Conservation (phyloP, 2,329 filamentous ascomycete genomes). For the Botryotinia globosa region DNA sequence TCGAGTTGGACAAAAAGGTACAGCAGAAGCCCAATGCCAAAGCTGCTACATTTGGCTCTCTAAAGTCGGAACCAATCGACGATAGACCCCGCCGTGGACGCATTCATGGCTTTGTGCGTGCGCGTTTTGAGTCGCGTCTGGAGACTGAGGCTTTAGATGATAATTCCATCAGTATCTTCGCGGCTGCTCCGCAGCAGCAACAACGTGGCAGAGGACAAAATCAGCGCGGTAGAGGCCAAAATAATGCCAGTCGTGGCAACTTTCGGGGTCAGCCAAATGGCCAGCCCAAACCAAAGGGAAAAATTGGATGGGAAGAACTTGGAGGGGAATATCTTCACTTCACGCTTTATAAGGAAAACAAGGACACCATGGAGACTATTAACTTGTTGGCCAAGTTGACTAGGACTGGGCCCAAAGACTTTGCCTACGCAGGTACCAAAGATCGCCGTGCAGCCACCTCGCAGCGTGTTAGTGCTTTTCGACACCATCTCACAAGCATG, state of each 20-base stretch:
- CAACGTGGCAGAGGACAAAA: conserved; percentile 19
- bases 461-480: conserved; percentile 61
- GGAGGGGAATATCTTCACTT: conserved; percentile 72
- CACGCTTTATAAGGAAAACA: conserved; percentile 73
- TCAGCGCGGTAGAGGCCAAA: conserved; percentile 22
- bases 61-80: conserved; percentile 53
- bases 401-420: conserved; percentile 56
- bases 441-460: conserved; percentile 67
- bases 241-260: conserved; percentile 17
- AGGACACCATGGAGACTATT: conserved; percentile 61
- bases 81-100: conserved; percentile 61
- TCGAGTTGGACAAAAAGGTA: conserved; percentile 54
- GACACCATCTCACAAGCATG: conserved; percentile 60
- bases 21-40: conserved; percentile 53
- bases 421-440: conserved; percentile 71
- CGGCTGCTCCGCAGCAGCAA: conserved; percentile 40
- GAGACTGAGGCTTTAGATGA: conserved; percentile 60
- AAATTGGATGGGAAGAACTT: conserved; percentile 60
- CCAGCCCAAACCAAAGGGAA: conserved; percentile 38
- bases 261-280: conserved; percentile 24
- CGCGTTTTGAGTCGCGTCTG: conserved; percentile 60
- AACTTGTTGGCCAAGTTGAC: conserved; percentile 57
- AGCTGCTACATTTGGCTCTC: conserved; percentile 51
- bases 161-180: conserved; percentile 56
- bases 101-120: conserved; percentile 57